These are phyloP conservation scores for Colletotrichum karsti DNA, from an alignment of 2,329 filamentous ascomycete species.

Conservation along the genomic window DNA sequence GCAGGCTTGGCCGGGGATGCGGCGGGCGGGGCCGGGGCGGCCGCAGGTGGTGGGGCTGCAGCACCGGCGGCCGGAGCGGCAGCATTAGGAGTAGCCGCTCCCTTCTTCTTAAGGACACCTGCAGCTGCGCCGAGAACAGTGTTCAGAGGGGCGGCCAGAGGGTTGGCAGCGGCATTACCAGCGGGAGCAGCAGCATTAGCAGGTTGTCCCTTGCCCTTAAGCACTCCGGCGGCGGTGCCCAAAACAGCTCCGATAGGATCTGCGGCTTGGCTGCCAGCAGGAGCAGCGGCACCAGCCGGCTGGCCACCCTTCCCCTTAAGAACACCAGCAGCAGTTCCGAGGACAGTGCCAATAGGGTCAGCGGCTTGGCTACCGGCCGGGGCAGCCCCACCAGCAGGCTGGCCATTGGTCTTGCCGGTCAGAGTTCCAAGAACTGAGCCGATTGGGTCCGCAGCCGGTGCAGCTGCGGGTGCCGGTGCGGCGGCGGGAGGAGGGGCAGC, in stretches of 20 bases:
- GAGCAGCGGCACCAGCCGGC: slow-evolving; percentile 20
- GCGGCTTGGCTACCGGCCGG: slow-evolving; percentile 1
- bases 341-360: slow-evolving; percentile 3
- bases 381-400: neutral
- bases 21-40: neutral
- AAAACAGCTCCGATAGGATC: slow-evolving; percentile 3
- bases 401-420: neutral
- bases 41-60: neutral
- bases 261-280: slow-evolving; percentile 14
- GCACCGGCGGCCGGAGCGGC: neutral
- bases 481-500: too few relatives aligned
- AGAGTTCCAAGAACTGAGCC: neutral
- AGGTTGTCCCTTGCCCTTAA: slow-evolving; percentile 18
- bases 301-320: slow-evolving; percentile 16
- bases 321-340: slow-evolving; percentile 12
- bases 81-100: neutral
- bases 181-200: slow-evolving; percentile 3
- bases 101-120: slow-evolving; percentile 16
- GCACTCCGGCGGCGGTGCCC: slow-evolving; percentile 17
- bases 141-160: slow-evolving; percentile 3
- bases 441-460: neutral
- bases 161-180: slow-evolving; percentile 1
- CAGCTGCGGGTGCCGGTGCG: too few relatives aligned
- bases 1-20: neutral
- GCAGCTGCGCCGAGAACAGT: slow-evolving; percentile 11